A percentile compares a stretch with the other conserved stretches of the same genome.
Conservation (phyloP, 345 rosid genomes). For the Mallotus nudiflorus region DNA sequence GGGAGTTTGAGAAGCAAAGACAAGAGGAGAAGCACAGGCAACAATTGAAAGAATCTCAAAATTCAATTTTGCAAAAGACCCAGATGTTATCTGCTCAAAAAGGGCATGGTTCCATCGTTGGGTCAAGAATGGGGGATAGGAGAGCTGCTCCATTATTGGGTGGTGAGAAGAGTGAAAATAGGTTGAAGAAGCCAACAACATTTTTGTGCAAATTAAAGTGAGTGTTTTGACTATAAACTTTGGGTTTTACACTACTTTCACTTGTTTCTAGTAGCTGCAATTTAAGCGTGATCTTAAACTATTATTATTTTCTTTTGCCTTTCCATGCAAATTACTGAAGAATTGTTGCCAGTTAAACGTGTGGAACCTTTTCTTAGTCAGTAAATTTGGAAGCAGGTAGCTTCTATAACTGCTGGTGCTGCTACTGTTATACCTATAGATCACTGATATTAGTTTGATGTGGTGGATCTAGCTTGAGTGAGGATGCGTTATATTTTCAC, state of each 20-base stretch:
- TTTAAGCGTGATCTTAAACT: neutral
- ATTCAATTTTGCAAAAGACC: constrained; percentile 50
- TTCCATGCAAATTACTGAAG: neutral
- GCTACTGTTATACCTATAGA: neutral
- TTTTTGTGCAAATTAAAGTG: constrained; percentile 98
- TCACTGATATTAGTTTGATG: neutral
- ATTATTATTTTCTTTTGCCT: neutral
- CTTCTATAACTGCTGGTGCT: neutral
- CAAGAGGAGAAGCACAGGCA: constrained; percentile 69
- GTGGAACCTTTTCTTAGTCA: neutral
- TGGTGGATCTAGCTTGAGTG: neutral
- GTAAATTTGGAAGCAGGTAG: neutral
- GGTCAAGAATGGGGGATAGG: constrained; percentile 79
- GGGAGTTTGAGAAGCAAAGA: constrained; percentile 83
- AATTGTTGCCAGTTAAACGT: neutral
- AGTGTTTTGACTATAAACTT: constrained; percentile 34
- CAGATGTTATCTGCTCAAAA: constrained; percentile 56
- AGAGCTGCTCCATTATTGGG: constrained; percentile 66
- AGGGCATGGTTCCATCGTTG: constrained; percentile 70
- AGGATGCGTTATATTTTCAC: neutral
- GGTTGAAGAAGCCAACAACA: constrained; percentile 98
- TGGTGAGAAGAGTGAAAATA: constrained; percentile 80
- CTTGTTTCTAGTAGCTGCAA: neutral
- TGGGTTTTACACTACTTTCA: neutral
- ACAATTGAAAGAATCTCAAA: constrained; percentile 63